Evolutionary conservation across 129 eudicot species (phyloP), one percentile per base, ranked within the genome.

Genomic region (Escallonia herrerae): DNA sequence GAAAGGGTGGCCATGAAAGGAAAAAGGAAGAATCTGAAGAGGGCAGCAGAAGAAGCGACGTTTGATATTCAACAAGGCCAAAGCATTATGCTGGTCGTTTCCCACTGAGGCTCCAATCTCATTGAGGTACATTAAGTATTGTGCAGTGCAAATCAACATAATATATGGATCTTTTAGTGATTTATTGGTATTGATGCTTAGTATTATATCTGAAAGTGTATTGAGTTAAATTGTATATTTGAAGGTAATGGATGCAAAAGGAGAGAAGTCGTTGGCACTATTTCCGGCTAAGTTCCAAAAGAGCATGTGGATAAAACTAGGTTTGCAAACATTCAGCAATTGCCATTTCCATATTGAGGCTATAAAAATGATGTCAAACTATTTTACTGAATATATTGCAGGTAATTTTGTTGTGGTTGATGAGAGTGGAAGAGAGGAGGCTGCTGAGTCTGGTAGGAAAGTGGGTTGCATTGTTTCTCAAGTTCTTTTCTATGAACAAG

Each of bases 251-350:
- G 96, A 93, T 64, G 64, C 84, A 6, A 89, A 80, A 75, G 93
- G 96, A 37, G 77, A 81, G 74, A 83, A 71, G 15, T 49, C 83
- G 12, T 66, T 89, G 71, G 96, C 95, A 22, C 56, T 85, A 53
- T 89, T 93, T 70, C 96, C 99, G 44, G 95, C 99, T 46, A 93
- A 88, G 66, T 93, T 93, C 66, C 96, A 86, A 67, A 93, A 89
- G 77, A 93, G 90, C 85, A 86, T 93, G 99, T 93, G 99, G 99
- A 82, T 86, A 44, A 93, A 80, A 75, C 79, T 80, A 73, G 97
- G 95, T 86, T 22, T 53, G 33, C 58, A 53, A 53, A 3, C 58
- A n/a, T 49, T 49, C 9, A 7, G 11, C 11, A 2, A 53, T 53
- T 53, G 58, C 58, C 5, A 14, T 8, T 53, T 11, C 58, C 5